Evolutionary conservation across 1,139 yeast species (phyloP).

Genomic region (Suhomyces anneliseae): DNA sequence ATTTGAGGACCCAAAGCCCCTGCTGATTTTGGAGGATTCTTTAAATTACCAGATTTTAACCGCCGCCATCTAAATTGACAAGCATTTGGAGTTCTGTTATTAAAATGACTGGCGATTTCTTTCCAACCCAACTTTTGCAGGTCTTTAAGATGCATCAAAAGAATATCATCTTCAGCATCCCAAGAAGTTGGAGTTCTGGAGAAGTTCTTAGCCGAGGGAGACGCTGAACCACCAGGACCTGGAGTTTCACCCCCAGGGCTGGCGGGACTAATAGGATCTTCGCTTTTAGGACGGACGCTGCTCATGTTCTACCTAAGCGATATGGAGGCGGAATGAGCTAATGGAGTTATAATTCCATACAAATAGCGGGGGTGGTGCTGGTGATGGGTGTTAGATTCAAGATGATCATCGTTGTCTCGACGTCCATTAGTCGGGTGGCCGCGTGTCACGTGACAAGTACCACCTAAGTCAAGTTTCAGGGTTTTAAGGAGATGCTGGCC

Average conservation of each 20-base stretch:
- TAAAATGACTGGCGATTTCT: slow-evolving; percentile 67
- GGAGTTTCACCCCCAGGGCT: slow-evolving; percentile 4
- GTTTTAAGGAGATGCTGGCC: background rate
- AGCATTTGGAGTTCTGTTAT: slow-evolving; percentile 72
- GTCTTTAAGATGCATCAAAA: slow-evolving; percentile 69
- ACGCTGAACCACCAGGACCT: slow-evolving; percentile 1
- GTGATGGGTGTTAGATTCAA: slow-evolving; percentile 3
- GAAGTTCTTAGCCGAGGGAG: slow-evolving; percentile 16
- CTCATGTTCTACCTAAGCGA: slow-evolving; percentile 2
- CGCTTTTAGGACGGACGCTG: slow-evolving; percentile 2
- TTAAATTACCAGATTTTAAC: slow-evolving; percentile 62
- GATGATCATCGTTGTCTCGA: slow-evolving; percentile 14
- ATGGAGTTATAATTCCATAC: background rate
- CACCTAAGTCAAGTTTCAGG: background rate
- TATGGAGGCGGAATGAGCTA: background rate
- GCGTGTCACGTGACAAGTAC: slow-evolving; percentile 3
- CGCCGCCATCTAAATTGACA: slow-evolving; percentile 82
- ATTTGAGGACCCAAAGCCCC: slow-evolving; percentile 21
- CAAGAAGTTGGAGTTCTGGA: slow-evolving; percentile 66
- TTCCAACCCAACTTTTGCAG: slow-evolving; percentile 75
- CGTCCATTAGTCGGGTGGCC: slow-evolving; percentile 6
- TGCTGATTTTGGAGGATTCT: slow-evolving; percentile 53
- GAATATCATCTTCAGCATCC: slow-evolving; percentile 72
- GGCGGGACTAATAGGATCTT: slow-evolving; percentile 6
- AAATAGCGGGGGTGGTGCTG: background rate